Base-by-base conservation (phyloP, 2,329 filamentous ascomycete genomes). In the Fusarium torreyae region DNA sequence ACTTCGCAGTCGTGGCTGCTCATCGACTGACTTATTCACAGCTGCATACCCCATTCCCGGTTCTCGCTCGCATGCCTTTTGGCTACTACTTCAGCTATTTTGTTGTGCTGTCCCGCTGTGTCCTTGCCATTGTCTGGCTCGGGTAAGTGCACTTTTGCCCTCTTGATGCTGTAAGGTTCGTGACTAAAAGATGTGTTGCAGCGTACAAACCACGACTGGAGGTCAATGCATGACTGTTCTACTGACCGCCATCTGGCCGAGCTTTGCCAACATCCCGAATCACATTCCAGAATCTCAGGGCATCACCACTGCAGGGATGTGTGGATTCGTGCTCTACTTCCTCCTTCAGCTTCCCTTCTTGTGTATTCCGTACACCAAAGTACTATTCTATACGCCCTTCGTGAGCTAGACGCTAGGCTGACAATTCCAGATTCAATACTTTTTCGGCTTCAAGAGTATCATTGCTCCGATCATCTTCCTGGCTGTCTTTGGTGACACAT, bases 191-290 rank as follows among this genome's bases (percentile, higher is more conserved):
- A 36, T 34, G 36, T 28, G 4, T 57, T 26, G 2, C 15, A 57
- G 54, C 34, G 54, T 57, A 26, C 54, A 57, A 43, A 57, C 54
- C 26, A 57, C 54, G 10, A 57, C 54, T 42, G 54, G 54, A 52
- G 54, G 54, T 34, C 54, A 57, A 57, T 57, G 54, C n/a, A 57
- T 57, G 54, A 57, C 54, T 17, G 54, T 57, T 42, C 45, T 57
- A 15, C 20, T 57, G 17, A 57, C 54, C 4, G 54, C 54, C 13
- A 57, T 57, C 28, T 57, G 54, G 54, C 54, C 54, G 45, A 57
- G 54, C 45, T 57, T 57, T 26, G 54, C 54, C 54, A 42, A 57
- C 36, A 57, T 57, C 20, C 45, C 36, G 17, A 57, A 57, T 22
- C 45, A 57, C 20, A 52, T 57, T 31, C 52, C 52, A 3, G 43